Conservation (phyloP, 2,329 filamentous ascomycete species). For the Emergomyces africanus region DNA sequence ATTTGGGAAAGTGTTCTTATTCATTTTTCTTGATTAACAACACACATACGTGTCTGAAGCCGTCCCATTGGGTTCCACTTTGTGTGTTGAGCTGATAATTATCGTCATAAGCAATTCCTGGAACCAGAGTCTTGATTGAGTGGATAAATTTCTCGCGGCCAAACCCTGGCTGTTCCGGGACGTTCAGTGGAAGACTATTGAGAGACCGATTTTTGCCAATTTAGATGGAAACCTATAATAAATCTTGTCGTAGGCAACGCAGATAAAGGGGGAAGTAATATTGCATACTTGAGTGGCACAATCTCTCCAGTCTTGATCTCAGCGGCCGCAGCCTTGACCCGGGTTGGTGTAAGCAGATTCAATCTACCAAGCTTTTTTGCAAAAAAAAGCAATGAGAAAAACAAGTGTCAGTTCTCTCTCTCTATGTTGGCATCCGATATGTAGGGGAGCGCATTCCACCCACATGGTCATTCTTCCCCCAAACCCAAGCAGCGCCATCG, state of each 20-base stretch:
- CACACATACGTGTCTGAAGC: constrained; percentile 33
- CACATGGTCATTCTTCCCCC: constrained; percentile 44
- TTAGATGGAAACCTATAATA: neutral
- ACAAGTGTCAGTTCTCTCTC: neutral
- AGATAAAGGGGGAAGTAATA: neutral
- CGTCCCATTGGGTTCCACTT: constrained; percentile 39
- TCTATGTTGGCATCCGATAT: constrained; percentile 1
- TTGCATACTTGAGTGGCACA: constrained; percentile 39
- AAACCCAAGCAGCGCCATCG: constrained; percentile 46
- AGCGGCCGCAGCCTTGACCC: constrained; percentile 40
- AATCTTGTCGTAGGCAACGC: neutral
- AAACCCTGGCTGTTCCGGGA: constrained; percentile 42
- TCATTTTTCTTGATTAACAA: neutral
- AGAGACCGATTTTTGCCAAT: neutral
- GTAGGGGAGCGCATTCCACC: neutral
- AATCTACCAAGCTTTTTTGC: constrained; percentile 29
- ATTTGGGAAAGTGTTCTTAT: neutral
- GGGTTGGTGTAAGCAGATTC: constrained; percentile 43
- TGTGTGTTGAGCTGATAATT: constrained; percentile 37
- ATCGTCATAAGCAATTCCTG: constrained; percentile 32
- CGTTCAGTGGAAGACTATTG: constrained; percentile 38
- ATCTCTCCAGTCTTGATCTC: constrained; percentile 46
- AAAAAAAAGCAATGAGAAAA: constrained; percentile 1
- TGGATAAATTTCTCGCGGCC: constrained; percentile 41
- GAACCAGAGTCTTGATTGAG: constrained; percentile 35